phyloP scores from a whole-genome alignment of 306 rosid genomes.

The Cicer cuneatum region DNA sequence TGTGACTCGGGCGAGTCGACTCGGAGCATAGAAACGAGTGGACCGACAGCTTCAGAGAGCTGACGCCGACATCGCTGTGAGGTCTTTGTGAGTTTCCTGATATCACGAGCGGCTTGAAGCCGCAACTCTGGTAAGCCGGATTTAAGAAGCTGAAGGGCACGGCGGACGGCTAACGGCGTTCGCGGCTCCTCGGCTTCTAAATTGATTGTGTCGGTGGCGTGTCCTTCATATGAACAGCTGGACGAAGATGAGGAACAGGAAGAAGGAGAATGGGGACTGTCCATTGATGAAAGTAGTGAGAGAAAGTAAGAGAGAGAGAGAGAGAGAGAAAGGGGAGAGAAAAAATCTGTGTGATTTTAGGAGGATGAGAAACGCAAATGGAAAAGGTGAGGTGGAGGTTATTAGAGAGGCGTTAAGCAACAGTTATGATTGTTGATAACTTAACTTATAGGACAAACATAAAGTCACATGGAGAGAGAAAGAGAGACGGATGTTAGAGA shows the following conservation, averaged over 20 bases:
- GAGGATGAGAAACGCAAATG: slow-evolving; percentile 39
- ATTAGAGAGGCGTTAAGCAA: slow-evolving; percentile 59
- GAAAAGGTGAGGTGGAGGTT: slow-evolving; percentile 26
- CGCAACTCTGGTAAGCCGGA: slow-evolving; percentile 63
- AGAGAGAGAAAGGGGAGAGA: neutral
- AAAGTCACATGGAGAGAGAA: neutral
- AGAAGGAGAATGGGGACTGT: slow-evolving; percentile 48
- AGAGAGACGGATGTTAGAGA: slow-evolving; percentile 23
- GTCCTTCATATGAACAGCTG: slow-evolving; percentile 37
- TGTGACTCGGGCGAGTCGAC: slow-evolving; percentile 65
- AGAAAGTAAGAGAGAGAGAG: slow-evolving; percentile 23
- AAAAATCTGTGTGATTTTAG: slow-evolving; percentile 28
- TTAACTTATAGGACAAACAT: slow-evolving; percentile 11
- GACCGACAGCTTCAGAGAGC: slow-evolving; percentile 65
- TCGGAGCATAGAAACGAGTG: slow-evolving; percentile 74
- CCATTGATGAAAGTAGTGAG: slow-evolving; percentile 45
- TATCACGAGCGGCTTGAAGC: slow-evolving; percentile 79
- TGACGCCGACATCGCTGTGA: slow-evolving; percentile 90
- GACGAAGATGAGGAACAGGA: slow-evolving; percentile 49
- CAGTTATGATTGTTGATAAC: slow-evolving; percentile 41
- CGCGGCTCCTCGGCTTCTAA: slow-evolving; percentile 51
- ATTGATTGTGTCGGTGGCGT: slow-evolving; percentile 21
- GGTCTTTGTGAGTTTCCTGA: slow-evolving; percentile 87
- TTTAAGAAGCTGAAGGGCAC: slow-evolving; percentile 66
- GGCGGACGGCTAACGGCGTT: slow-evolving; percentile 64